phyloP scores from a whole-genome alignment of 495 filamentous ascomycete species.

The Hypoxylon crocopeplum region DNA sequence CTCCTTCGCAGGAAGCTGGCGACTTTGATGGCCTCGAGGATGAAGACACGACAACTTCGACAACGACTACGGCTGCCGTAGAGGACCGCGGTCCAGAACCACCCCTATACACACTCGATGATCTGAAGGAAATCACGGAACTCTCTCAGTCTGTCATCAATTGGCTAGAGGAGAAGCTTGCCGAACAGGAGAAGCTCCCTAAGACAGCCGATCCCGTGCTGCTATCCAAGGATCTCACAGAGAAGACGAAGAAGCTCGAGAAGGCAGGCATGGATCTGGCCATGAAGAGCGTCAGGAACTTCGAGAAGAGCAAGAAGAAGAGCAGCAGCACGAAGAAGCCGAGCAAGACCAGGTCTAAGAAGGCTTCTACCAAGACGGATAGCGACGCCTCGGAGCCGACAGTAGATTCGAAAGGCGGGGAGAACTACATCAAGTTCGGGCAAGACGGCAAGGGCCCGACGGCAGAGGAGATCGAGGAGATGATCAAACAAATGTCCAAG shows the following conservation, averaged over 20 bases:
- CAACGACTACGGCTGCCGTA: conserved; percentile 46
- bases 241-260: conserved; percentile 67
- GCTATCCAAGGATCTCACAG: conserved; percentile 67
- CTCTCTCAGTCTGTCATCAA: conserved; percentile 52
- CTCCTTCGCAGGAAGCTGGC: conserved; percentile 46
- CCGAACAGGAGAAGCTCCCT: conserved; percentile 69
- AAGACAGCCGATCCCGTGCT: conserved; percentile 74
- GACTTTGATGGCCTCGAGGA: conserved; percentile 72
- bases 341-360: conserved; percentile 49
- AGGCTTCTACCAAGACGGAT: conserved; percentile 49
- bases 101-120: conserved; percentile 65
- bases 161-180: conserved; percentile 77
- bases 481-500: conserved; percentile 53
- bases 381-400: conserved; percentile 45
- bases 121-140: conserved; percentile 63
- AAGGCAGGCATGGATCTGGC: conserved; percentile 72
- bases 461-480: conserved; percentile 56
- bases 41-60: conserved; percentile 49
- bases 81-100: conserved; percentile 54
- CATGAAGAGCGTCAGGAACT: conserved; percentile 72
- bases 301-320: conserved; percentile 61
- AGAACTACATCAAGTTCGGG: conserved; percentile 42
- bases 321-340: conserved; percentile 57
- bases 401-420: conserved; percentile 40
- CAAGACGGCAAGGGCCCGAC: conserved; percentile 50